A percentile compares a stretch with the other conserved stretches of the same genome.
Evolutionary conservation across 495 filamentous ascomycete genomes (phyloP).

Genomic region (Amniculicola lignicola): DNA sequence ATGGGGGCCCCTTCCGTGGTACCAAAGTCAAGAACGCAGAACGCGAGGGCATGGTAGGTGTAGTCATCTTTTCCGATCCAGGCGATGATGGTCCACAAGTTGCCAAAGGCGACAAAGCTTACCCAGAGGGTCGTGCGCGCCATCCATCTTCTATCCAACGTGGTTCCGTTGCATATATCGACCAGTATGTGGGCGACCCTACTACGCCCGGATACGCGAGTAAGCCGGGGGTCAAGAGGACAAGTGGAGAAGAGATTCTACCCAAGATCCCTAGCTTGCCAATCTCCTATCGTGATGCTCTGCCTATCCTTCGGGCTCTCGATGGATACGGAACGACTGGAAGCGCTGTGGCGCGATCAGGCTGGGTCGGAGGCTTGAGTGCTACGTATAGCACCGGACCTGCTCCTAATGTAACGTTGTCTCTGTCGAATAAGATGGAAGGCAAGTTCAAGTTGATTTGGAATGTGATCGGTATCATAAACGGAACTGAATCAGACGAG

Average conservation of each 20-base stretch:
- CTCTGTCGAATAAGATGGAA: conserved; percentile 29
- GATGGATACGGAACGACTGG: conserved; percentile 34
- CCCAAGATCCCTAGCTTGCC: conserved; percentile 37
- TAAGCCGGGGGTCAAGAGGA: conserved; percentile 15
- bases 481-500: conserved; percentile 35
- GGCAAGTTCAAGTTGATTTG: conserved; percentile 28
- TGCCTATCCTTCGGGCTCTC: conserved; percentile 30
- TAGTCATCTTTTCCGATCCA: conserved; percentile 35
- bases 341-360: conserved; percentile 21
- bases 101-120: conserved; percentile 32
- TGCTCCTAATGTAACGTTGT: conserved; percentile 12
- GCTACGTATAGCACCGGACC: conserved; percentile 33
- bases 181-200: conserved; percentile 33
- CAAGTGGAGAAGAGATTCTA: neutral
- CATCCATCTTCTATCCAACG: conserved; percentile 34
- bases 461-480: conserved; percentile 37
- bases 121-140: conserved; percentile 35
- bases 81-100: conserved; percentile 31
- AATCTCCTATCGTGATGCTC: conserved; percentile 34
- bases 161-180: conserved; percentile 29
- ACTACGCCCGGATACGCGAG: conserved; percentile 38
- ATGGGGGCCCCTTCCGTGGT: conserved; percentile 36
- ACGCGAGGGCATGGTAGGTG: conserved; percentile 33
- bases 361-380: conserved; percentile 31
- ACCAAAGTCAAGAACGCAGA: conserved; percentile 35